Evolutionary conservation across 441 rosid species (phyloP), one percentile per base, ranked within the genome.

Genomic region (Theobroma grandiflorum): DNA sequence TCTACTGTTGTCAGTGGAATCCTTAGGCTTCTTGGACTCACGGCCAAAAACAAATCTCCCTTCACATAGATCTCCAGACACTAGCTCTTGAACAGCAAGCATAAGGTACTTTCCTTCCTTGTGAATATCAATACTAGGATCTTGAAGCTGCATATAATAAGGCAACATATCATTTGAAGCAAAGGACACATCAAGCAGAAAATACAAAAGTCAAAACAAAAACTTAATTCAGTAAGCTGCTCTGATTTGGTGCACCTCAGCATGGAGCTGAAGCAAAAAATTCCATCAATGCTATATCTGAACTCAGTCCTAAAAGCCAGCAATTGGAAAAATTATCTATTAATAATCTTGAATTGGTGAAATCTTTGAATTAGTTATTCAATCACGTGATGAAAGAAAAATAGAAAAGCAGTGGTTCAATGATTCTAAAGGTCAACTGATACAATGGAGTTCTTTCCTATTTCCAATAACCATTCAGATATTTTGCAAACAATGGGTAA

Each of bases 1-100:
- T 84, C 87, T 90, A 88, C 82, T 88, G 58, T 83, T 85, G 73
- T 92, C 93, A 20, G 69, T 57, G 6, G 90, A 77, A 77, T 90
- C 90, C 88, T 62, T 89, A 2, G 89, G 91, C 84, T 83, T 94
- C 86, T 74, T 93, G 84, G 88, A 89, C 79, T 90, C 91, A 22
- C 99, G 99, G 9, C 99, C 98, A 80, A 97, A 97, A 15, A 97
- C 99, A 64, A 95, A 97, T 79, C 98, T 90, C 35, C 99, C 99
- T 91, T 97, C 99, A 75, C 98, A 94, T 84, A 89, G 95, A 85
- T 97, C 99, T 76, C 98, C 98, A 7, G 95, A 88, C 4, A 94
- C 96, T 59, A 97, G 90, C 86, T 95, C 99, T 83, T 95, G 98
- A 79, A 97, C 92, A 16, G 99, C 96, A 74, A 91, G 94, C 93